A percentile compares a stretch with the other conserved stretches of the same genome.
Evolutionary conservation across 23 red algal genomes (phyloP).

Genomic region (Agarophyton chilense): DNA sequence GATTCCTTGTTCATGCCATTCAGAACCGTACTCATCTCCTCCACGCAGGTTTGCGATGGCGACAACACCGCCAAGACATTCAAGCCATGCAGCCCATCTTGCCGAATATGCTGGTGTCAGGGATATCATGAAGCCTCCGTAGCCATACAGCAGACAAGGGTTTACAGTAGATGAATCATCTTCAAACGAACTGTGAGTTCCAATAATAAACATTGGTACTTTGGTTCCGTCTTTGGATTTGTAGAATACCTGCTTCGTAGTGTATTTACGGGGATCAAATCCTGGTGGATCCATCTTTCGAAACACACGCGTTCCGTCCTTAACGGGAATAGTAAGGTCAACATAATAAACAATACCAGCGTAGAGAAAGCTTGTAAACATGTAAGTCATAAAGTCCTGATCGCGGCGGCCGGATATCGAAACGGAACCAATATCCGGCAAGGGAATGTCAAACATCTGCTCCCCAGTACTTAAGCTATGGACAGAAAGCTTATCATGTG

Average conservation of each 20-base stretch:
- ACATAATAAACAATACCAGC: constrained; percentile 75
- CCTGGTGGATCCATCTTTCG: constrained; percentile 73
- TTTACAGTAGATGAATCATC: neutral
- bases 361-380: constrained; percentile 81
- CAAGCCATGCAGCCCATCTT: constrained; percentile 58
- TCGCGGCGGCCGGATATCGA: constrained; percentile 47
- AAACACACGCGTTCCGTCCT: constrained; percentile 70
- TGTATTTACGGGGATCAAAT: constrained; percentile 64
- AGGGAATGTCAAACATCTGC: constrained; percentile 39
- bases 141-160: constrained; percentile 79
- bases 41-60: constrained; percentile 85
- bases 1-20: constrained; percentile 86
- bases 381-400: constrained; percentile 68
- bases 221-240: constrained; percentile 72
- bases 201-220: constrained; percentile 76
- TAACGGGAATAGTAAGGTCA: constrained; percentile 57
- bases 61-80: constrained; percentile 65
- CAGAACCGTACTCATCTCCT: constrained; percentile 78
- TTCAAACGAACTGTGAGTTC: neutral
- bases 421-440: constrained; percentile 69
- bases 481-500: constrained; percentile 54
- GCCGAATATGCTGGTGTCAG: constrained; percentile 71
- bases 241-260: constrained; percentile 73
- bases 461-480: constrained; percentile 55
- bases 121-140: constrained; percentile 84